Conservation (phyloP, 2,329 filamentous ascomycete species). For the Intubia oerlemansii region DNA sequence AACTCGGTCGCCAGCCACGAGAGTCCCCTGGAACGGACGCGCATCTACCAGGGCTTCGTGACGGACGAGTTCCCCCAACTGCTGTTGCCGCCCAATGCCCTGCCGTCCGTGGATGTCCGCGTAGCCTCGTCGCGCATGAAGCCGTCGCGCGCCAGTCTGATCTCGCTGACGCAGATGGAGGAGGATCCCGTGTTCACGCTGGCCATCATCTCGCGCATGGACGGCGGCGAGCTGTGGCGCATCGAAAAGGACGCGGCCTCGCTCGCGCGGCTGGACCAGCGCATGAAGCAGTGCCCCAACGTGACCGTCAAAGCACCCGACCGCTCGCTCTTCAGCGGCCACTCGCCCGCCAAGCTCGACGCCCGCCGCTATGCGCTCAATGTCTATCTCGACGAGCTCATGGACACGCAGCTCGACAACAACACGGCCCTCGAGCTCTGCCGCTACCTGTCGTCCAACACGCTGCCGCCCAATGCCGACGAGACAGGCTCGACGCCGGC, state of each 20-base stretch:
- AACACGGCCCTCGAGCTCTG: slow-evolving; percentile 62
- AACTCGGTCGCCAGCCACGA: slow-evolving; percentile 12
- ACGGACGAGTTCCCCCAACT: slow-evolving; percentile 77
- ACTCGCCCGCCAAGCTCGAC: slow-evolving; percentile 85
- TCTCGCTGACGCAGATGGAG: slow-evolving; percentile 60
- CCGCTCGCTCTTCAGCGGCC: slow-evolving; percentile 67
- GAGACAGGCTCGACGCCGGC: slow-evolving; percentile 21
- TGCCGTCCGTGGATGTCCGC: slow-evolving; percentile 66
- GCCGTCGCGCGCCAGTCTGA: slow-evolving; percentile 67
- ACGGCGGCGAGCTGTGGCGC: slow-evolving; percentile 68
- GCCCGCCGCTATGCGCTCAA: slow-evolving; percentile 64
- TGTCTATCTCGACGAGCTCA: slow-evolving; percentile 62
- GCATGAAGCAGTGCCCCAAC: slow-evolving; percentile 45
- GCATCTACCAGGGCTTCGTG: slow-evolving; percentile 53
- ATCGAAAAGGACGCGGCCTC: slow-evolving; percentile 81
- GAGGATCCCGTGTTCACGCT: slow-evolving; percentile 91
- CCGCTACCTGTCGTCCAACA: slow-evolving; percentile 56
- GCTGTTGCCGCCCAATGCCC: slow-evolving; percentile 66
- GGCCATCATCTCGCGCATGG: slow-evolving; percentile 59
- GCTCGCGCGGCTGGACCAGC: slow-evolving; percentile 60
- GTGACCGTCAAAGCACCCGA: slow-evolving; percentile 68
- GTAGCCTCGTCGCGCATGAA: slow-evolving; percentile 91
- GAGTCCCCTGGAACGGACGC: slow-evolving; percentile 21
- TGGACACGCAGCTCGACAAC: slow-evolving; percentile 66
- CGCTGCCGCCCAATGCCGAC: slow-evolving; percentile 38